These are phyloP conservation scores for Vitis rotundifolia DNA, from an alignment of 164 flowering plant genomes.

Conservation along the genomic window DNA sequence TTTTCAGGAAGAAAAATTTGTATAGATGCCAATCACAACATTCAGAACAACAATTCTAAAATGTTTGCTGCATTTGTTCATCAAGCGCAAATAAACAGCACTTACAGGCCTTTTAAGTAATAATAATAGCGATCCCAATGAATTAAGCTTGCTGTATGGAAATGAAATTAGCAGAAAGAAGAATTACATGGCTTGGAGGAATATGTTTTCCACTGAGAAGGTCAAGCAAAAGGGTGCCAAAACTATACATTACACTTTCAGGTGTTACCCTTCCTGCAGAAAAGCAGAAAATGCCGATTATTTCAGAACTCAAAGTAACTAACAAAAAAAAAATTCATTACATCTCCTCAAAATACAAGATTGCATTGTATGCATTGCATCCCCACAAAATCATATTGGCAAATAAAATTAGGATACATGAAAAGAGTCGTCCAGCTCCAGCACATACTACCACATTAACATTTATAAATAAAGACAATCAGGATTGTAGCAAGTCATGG, in stretches of 20 bases:
- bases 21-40: too few relatives aligned
- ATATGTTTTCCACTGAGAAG: slow-evolving; percentile 97
- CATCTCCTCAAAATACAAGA: background rate
- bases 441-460: too few relatives aligned
- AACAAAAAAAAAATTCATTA: background rate
- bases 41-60: too few relatives aligned
- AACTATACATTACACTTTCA: slow-evolving; percentile 95
- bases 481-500: too few relatives aligned
- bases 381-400: background rate
- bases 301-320: background rate
- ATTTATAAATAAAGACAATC: too few relatives aligned
- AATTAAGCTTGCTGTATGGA: too few relatives aligned
- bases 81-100: too few relatives aligned
- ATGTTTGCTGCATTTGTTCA: too few relatives aligned
- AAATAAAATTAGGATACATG: background rate
- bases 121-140: too few relatives aligned
- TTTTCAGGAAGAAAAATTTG: too few relatives aligned
- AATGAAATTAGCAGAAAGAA: background rate
- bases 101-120: too few relatives aligned
- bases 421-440: too few relatives aligned
- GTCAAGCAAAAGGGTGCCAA: slow-evolving; percentile 92
- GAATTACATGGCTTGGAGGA: slow-evolving; percentile 95
- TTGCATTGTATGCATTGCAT: background rate
- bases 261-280: slow-evolving; percentile 85
- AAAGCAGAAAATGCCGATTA: background rate